Conservation (phyloP, 495 filamentous ascomycete genomes). For the Penicillium lagena region DNA sequence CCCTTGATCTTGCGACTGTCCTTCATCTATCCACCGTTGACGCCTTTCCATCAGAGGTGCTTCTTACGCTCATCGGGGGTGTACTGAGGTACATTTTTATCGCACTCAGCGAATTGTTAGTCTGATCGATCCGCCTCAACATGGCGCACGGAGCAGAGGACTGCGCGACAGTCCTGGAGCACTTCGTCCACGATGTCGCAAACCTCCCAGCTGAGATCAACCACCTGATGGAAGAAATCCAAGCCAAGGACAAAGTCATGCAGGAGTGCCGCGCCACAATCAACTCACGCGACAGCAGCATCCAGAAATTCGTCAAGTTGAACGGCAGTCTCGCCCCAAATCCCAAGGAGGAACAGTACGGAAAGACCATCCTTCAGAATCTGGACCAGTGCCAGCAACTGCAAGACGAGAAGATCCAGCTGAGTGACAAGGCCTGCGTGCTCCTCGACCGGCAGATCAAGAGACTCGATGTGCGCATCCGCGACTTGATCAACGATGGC, state of each 20-base stretch:
- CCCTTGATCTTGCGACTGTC: no score
- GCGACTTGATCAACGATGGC: constrained; percentile 70
- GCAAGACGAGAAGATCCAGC: constrained; percentile 78
- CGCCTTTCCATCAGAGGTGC: background rate
- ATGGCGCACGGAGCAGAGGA: constrained; percentile 55
- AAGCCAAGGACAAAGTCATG: constrained; percentile 78
- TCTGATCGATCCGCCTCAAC: background rate
- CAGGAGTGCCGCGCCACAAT: constrained; percentile 67
- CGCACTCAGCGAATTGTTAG: no score
- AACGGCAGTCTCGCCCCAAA: constrained; percentile 78
- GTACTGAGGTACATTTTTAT: no score
- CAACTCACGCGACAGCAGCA: constrained; percentile 67
- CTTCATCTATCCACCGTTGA: background rate
- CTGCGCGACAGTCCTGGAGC: constrained; percentile 82
- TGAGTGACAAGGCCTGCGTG: constrained; percentile 69
- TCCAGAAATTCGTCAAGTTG: constrained; percentile 85
- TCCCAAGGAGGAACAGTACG: constrained; percentile 76
- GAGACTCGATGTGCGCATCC: constrained; percentile 80
- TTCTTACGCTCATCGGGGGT: no score
- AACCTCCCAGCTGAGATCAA: constrained; percentile 89
- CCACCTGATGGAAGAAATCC: constrained; percentile 90
- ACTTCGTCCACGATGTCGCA: constrained; percentile 84
- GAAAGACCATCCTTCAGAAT: constrained; percentile 62
- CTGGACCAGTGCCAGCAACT: constrained; percentile 65
- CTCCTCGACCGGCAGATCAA: constrained; percentile 86